These are phyloP conservation scores for Blakeslea trispora DNA, from an alignment of 371 early-diverging fungal species.

Conservation along the genomic window DNA sequence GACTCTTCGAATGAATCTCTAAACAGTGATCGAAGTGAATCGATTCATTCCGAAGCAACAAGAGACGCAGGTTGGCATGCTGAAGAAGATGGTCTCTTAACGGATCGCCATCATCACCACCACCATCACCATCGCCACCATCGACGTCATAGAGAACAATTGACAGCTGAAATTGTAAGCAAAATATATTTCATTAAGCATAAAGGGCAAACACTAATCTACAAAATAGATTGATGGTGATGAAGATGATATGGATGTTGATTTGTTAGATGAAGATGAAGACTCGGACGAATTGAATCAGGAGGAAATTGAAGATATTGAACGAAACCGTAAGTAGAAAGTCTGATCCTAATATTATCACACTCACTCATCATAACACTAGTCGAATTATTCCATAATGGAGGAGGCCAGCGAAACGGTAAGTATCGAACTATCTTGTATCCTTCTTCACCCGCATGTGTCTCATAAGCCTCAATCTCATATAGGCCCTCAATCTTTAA, in stretches of 20 bases:
- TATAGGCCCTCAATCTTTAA: conserved; percentile 12
- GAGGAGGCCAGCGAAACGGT: neutral
- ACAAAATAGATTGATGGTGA: conserved; percentile 14
- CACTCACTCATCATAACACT: no score
- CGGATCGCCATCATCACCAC: neutral
- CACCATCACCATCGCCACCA: neutral
- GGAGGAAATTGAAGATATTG: conserved; percentile 41
- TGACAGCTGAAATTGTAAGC: conserved; percentile 1
- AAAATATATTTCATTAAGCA: no score
- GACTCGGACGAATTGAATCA: conserved; percentile 33
- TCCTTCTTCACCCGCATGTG: no score
- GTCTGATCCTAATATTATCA: no score
- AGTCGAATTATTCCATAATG: conserved; percentile 8
- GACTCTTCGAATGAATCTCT: conserved; percentile 16
- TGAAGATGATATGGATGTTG: conserved; percentile 30
- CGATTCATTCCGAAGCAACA: conserved; percentile 16
- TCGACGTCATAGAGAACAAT: conserved; percentile 1
- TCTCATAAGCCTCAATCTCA: no score
- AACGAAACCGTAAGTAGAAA: conserved; percentile 18
- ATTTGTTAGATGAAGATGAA: conserved; percentile 21
- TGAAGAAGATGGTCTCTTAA: conserved; percentile 20
- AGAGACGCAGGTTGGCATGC: conserved; percentile 22
- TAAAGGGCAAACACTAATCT: no score
- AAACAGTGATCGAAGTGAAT: conserved; percentile 21
- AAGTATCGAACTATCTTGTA: no score